These are phyloP conservation scores for Toxoplasma gondii DNA, from an alignment of 169 alveolate genomes.

Conservation along the genomic window DNA sequence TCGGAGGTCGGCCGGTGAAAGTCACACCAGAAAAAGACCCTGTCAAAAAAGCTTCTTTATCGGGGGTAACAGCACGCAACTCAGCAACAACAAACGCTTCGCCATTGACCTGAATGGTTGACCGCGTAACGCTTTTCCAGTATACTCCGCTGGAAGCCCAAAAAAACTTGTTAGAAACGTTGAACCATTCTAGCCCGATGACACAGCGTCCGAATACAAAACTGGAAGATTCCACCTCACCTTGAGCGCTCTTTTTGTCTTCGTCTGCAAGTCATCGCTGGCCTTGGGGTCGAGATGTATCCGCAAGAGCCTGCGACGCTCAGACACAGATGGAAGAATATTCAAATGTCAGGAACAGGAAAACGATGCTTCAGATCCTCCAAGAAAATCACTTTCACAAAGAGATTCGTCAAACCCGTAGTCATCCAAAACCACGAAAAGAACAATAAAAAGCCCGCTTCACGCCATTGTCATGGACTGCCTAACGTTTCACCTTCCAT, in stretches of 20 bases:
- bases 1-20: not conserved
- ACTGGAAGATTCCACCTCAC: not conserved
- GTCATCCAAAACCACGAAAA: not conserved
- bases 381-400: not conserved
- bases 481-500: too few species aligned
- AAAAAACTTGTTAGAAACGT: too few species aligned
- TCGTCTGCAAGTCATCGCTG: slow-evolving; percentile 91
- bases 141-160: too few species aligned
- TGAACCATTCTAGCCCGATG: not conserved
- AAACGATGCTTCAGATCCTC: not conserved
- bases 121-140: too few species aligned
- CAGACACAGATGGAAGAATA: not conserved
- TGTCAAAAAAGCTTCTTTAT: too few species aligned
- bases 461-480: too few species aligned
- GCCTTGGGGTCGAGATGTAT: slow-evolving; percentile 67
- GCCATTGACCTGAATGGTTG: not conserved
- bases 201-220: not conserved
- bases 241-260: slow-evolving; percentile 93
- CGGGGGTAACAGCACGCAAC: too few species aligned
- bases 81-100: not conserved
- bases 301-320: not conserved
- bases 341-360: not conserved
- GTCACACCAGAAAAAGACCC: too few species aligned
- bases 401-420: not conserved
- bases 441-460: too few species aligned